These are phyloP conservation scores for Trichoderma atroviride DNA, from an alignment of 2,329 filamentous ascomycete species.

Conservation along the genomic window DNA sequence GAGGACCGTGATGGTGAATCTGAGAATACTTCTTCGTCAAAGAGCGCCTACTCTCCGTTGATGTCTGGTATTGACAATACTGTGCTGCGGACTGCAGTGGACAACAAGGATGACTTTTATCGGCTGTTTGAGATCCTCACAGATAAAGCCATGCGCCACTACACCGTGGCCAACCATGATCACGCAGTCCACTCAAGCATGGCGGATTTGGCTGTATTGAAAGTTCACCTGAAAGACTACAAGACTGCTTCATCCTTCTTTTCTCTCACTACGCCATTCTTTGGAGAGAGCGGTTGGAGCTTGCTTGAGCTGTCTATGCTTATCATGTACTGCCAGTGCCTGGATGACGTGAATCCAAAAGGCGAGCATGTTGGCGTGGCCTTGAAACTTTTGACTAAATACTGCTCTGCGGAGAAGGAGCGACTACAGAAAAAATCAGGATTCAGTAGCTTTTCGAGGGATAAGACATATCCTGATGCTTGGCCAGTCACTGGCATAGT, in stretches of 20 bases:
- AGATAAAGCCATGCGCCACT: conserved; percentile 80
- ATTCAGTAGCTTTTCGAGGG: conserved; percentile 28
- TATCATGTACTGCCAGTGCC: conserved; percentile 80
- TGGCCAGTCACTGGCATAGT: conserved; percentile 53
- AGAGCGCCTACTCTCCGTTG: conserved; percentile 31
- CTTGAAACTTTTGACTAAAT: conserved; percentile 72
- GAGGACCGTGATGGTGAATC: conserved; percentile 38
- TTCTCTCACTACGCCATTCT: conserved; percentile 74
- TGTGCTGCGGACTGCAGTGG: conserved; percentile 62
- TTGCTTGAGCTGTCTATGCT: conserved; percentile 81
- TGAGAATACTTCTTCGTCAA: background rate
- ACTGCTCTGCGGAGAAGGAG: conserved; percentile 58
- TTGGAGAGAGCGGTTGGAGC: conserved; percentile 77
- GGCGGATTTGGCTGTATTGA: conserved; percentile 83
- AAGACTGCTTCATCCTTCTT: conserved; percentile 76
- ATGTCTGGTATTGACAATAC: conserved; percentile 47
- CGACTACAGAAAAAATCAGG: conserved; percentile 44
- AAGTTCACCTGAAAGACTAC: conserved; percentile 76
- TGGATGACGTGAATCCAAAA: conserved; percentile 73
- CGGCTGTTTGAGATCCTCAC: conserved; percentile 75
- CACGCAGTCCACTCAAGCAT: conserved; percentile 78
- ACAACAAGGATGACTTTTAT: conserved; percentile 66
- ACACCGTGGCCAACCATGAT: conserved; percentile 73
- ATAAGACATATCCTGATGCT: conserved; percentile 33
- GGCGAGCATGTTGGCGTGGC: conserved; percentile 80